Conservation (phyloP, 371 early-diverging fungal species). For the Cokeromyces recurvatus region DNA sequence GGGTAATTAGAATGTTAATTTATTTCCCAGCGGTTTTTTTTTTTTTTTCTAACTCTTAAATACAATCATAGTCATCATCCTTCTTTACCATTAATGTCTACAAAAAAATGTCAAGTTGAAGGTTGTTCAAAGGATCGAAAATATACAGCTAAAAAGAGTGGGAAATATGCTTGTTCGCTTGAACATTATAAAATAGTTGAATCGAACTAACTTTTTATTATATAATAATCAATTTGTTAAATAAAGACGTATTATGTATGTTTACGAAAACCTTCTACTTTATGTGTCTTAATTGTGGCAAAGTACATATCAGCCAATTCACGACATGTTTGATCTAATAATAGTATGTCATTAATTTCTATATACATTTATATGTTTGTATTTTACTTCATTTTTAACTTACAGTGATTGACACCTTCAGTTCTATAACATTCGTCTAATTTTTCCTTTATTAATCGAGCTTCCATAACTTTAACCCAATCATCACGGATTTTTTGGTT, state of each 20-base stretch:
- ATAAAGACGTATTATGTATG: neutral
- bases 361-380: no score
- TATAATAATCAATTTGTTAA: neutral
- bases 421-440: slow-evolving; percentile 74
- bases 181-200: slow-evolving; percentile 39
- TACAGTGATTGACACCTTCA: slow-evolving; percentile 83
- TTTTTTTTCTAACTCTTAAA: no score
- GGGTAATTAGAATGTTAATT: slow-evolving; percentile 1
- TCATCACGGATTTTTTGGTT: slow-evolving; percentile 74
- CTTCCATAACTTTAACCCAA: slow-evolving; percentile 85
- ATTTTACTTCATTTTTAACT: no score
- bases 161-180: slow-evolving; percentile 39
- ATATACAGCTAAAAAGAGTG: slow-evolving; percentile 32
- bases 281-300: slow-evolving; percentile 39
- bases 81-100: no score
- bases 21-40: no score
- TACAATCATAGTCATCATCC: no score
- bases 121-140: slow-evolving; percentile 35
- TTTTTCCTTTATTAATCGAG: slow-evolving; percentile 69
- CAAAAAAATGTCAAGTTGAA: slow-evolving; percentile 23
- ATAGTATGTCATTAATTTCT: neutral
- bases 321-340: slow-evolving; percentile 44
- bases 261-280: slow-evolving; percentile 47
- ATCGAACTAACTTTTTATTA: slow-evolving; percentile 5
- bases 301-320: slow-evolving; percentile 45